Evolutionary conservation across 1,284 basidiomycete species (phyloP).

Genomic region (Leccinum laetum): DNA sequence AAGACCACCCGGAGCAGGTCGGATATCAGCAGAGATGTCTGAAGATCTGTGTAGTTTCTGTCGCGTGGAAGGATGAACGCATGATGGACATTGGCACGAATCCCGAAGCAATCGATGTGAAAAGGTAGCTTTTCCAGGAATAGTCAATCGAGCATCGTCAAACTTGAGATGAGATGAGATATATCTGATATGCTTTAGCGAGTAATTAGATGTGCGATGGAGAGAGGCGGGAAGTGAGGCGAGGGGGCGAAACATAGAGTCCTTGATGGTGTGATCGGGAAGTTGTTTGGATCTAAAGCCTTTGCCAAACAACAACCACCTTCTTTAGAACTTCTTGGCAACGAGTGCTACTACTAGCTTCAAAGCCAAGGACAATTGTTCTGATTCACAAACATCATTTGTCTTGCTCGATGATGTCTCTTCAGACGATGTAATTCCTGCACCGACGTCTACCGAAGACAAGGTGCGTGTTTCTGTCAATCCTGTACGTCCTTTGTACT

Average conservation of each 20-base stretch:
- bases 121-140: conserved; percentile 42
- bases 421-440: background rate
- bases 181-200: conserved; percentile 2
- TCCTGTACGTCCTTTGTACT: background rate
- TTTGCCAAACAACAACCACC: conserved; percentile 25
- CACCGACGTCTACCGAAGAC: background rate
- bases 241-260: conserved; percentile 13
- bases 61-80: conserved; percentile 71
- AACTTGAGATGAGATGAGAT: conserved; percentile 11
- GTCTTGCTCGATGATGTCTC: conserved; percentile 23
- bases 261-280: background rate
- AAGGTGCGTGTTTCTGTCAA: conserved; percentile 1
- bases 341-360: background rate
- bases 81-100: conserved; percentile 47
- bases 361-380: conserved; percentile 17
- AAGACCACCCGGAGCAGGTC: conserved; percentile 37
- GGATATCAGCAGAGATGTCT: conserved; percentile 52
- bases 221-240: background rate
- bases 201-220: background rate
- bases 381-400: conserved; percentile 30
- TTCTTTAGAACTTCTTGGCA: background rate
- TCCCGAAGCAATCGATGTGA: conserved; percentile 51
- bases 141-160: conserved; percentile 16
- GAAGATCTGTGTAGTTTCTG: conserved; percentile 79
- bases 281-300: conserved; percentile 32